Base-by-base conservation (phyloP, 2,329 filamentous ascomycete genomes). In the Atkinsonella texensis region DNA sequence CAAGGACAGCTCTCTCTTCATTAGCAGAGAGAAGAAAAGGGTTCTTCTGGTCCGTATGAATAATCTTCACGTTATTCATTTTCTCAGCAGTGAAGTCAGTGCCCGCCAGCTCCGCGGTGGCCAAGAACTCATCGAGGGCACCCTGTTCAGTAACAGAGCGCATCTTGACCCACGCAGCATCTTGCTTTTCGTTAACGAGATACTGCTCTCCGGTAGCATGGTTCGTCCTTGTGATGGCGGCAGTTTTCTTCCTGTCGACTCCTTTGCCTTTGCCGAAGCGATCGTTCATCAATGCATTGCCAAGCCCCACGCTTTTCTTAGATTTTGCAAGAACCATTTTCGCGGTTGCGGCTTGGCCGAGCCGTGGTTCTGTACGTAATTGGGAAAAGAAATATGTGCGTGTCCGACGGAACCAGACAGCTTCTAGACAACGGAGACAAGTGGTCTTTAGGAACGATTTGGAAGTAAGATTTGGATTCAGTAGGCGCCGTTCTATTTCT, bases 21-120 rank as follows among this genome's bases (percentile, higher is more conserved):
- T 83, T 79, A 0, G 86, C 82, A 0, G 89, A 91, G 17, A 98
- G 75, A 5, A 98, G 74, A 61, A 91, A 98, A 0, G 93, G 93
- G 68, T 98, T 98, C 72, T 86, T 88, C 71, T 96, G 90, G 67
- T 96, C 89, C 58, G 84, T 85, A 67, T 98, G 93, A 60, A 98
- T 96, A 65, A 98, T 96, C 74, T 96, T 96, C 70, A 97, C 87
- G 65, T 94, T 97, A 72, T 91, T 97, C 81, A 95, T 87, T 78
- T 97, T 97, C 74, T 97, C 90, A 31, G 93, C 94, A 1, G 91
- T 97, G 69, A 98, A 98, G 67, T 98, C 93, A 58, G 93, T 98
- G 58, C 89, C 91, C n/a, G 93, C 93, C 60, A 98, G 75, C 71
- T 97, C 90, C 56, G 93, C 94, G 1, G 93, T 98, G 52, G 86